Conservation (phyloP, 768 basidiomycete species). For the Wakefieldia striispora region DNA sequence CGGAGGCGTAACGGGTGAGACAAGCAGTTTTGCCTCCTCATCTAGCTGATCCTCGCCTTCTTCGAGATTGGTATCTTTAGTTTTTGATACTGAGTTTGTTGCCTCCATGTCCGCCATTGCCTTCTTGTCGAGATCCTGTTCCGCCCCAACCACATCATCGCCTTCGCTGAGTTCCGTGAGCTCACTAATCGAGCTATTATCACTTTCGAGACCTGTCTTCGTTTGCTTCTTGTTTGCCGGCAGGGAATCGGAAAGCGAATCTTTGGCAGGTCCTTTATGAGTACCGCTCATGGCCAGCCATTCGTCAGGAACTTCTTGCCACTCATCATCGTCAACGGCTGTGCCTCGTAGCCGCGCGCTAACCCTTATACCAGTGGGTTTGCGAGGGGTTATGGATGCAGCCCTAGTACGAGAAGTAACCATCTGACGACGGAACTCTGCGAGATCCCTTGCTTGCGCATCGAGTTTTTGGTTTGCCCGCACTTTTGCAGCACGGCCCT, state of each 20-base stretch:
- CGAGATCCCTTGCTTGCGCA: conserved; percentile 66
- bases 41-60: conserved; percentile 6
- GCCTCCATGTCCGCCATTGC: conserved; percentile 2
- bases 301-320: conserved; percentile 79
- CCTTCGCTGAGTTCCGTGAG: conserved; percentile 69
- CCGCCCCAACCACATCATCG: conserved; percentile 26
- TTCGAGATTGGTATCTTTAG: conserved; percentile 1
- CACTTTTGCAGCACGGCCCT: conserved; percentile 63
- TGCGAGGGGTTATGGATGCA: conserved; percentile 24
- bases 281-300: conserved; percentile 44
- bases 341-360: conserved; percentile 65
- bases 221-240: conserved; percentile 7
- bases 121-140: background rate
- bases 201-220: conserved; percentile 62
- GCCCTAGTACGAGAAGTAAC: conserved; percentile 8
- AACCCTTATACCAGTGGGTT: conserved; percentile 53
- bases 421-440: conserved; percentile 54
- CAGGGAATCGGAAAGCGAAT: conserved; percentile 5
- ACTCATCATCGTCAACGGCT: conserved; percentile 55
- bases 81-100: background rate
- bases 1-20: conserved; percentile 10
- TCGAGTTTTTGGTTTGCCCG: conserved; percentile 70
- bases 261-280: conserved; percentile 16
- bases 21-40: background rate
- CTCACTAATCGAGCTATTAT: conserved; percentile 64